A percentile compares a stretch with the other conserved stretches of the same genome.
Conservation (phyloP, 352 stramenopile genomes). For the Phytopythium chamaehyphon region DNA sequence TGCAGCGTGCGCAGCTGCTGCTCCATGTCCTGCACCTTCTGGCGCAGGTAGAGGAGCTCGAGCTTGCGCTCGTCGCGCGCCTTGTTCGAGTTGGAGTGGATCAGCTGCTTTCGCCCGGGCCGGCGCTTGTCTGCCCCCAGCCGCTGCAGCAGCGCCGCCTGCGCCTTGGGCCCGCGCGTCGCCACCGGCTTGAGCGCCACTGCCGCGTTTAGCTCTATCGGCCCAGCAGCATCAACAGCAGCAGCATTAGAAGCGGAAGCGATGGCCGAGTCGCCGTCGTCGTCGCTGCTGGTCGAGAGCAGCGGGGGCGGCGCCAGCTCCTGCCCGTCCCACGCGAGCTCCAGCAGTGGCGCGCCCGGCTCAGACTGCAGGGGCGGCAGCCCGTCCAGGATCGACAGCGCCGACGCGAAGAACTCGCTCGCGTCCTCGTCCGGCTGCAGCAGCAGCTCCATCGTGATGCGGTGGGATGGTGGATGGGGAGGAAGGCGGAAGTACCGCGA, state of each 20-base stretch:
- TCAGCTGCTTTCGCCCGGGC: slow-evolving; percentile 24
- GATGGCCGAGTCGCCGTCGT: background rate
- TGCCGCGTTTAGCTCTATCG: too few relatives aligned
- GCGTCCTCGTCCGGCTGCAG: slow-evolving; percentile 20
- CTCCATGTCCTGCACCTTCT: slow-evolving; percentile 36
- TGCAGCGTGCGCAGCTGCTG: slow-evolving; percentile 24
- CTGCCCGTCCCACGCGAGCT: slow-evolving; percentile 1
- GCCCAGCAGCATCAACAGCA: too few relatives aligned
- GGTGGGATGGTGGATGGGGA: background rate
- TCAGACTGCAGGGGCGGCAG: background rate
- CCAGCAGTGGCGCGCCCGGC: background rate
- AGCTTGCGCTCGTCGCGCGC: slow-evolving; percentile 35
- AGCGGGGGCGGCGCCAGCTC: background rate
- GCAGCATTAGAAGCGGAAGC: background rate
- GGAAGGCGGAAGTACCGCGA: background rate
- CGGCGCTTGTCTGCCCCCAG: slow-evolving; percentile 6
- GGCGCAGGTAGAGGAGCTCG: slow-evolving; percentile 35
- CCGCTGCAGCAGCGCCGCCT: slow-evolving; percentile 4
- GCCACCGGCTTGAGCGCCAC: background rate
- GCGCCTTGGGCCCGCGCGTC: background rate
- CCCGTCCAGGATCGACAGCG: slow-evolving; percentile 23
- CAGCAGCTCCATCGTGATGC: slow-evolving; percentile 15
- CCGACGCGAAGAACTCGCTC: slow-evolving; percentile 19
- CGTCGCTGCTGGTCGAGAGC: background rate
- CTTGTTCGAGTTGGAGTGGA: slow-evolving; percentile 39